Base-by-base conservation (phyloP, 2,329 filamentous ascomycete genomes). In the Fusarium pseudograminearum region DNA sequence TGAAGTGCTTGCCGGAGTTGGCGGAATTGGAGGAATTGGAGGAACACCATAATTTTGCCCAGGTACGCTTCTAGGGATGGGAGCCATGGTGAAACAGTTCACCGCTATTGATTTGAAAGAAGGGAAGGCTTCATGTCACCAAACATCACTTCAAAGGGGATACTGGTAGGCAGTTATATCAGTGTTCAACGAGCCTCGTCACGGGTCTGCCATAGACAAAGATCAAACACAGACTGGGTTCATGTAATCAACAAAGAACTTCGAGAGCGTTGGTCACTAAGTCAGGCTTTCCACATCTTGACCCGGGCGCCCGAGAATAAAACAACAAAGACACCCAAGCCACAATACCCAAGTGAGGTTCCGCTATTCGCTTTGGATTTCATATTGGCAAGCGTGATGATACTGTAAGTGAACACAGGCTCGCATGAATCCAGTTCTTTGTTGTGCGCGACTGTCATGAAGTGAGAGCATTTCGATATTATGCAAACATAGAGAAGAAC, bases 281-380 rank as follows among this genome's bases (percentile, higher is more conserved):
- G 11, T 18, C 20, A 12, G 4, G 16, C 24, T 44, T 41, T 26
- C 48, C 12, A n/a, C 28, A 5, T 18, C n/a, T 40, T 18, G 24
- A 34, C 24, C 24, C 4, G 38, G 31, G 10, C 9, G 26, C 34
- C 24, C 31, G 36, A 41, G 57, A 14, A 42, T 12, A 22, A 26
- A 16, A 22, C 12, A 55, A 68, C 65, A 66, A 69, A 65, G 51
- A 22, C 14, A 16, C 18, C 15, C n/a, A 26, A 40, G 65, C 51
- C 61, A 45, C 24, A 8, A 14, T 12, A 28, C 12, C 4, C 22
- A 8, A 18, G 33, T 24, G 20, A 38, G 12, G 18, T 14, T 16
- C 20, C 18, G 40, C 20, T 18, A 24, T 12, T 18, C 36, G 34
- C 7, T 11, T 31, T 36, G 12, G n/a, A 34, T 18, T 7, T 24